phyloP scores from a whole-genome alignment of 2,329 filamentous ascomycete genomes.

The Dichotomopilus funicola region DNA sequence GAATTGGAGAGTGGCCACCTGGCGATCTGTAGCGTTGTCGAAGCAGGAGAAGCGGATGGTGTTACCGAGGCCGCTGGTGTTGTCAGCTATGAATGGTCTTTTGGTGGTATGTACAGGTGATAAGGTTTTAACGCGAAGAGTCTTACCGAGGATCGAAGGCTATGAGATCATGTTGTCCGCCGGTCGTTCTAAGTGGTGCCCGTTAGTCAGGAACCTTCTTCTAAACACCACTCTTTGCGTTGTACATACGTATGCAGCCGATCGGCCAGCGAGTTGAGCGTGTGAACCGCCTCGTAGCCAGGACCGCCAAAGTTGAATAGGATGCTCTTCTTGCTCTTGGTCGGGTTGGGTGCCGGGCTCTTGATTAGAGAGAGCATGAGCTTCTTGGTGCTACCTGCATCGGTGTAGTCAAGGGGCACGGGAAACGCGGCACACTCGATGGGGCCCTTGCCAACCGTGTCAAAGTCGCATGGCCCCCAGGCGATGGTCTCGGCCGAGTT shows the following conservation, averaged over 20 bases:
- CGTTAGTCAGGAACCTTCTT: neutral
- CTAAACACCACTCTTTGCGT: neutral
- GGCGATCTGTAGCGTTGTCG: neutral
- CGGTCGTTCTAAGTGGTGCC: neutral
- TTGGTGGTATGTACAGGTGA: neutral
- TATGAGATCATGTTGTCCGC: conserved; percentile 7
- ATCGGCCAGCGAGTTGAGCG: neutral
- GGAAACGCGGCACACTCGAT: neutral
- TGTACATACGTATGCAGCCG: neutral
- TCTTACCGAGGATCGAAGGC: conserved; percentile 9
- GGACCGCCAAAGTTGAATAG: conserved; percentile 11
- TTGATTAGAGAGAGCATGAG: conserved; percentile 3
- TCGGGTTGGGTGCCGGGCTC: neutral
- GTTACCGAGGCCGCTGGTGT: conserved; percentile 1
- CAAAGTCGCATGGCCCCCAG: neutral
- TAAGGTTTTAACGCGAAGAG: neutral
- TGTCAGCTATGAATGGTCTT: neutral
- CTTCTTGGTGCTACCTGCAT: neutral
- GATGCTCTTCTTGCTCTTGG: conserved; percentile 2
- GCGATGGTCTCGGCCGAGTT: neutral
- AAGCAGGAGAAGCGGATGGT: conserved; percentile 8
- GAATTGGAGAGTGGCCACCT: neutral
- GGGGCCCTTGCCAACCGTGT: neutral
- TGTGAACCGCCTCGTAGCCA: neutral
- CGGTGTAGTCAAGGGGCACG: conserved; percentile 1